These are phyloP conservation scores for Colletotrichum chlorophyti DNA, from an alignment of 2,329 filamentous ascomycete species.

Conservation along the genomic window DNA sequence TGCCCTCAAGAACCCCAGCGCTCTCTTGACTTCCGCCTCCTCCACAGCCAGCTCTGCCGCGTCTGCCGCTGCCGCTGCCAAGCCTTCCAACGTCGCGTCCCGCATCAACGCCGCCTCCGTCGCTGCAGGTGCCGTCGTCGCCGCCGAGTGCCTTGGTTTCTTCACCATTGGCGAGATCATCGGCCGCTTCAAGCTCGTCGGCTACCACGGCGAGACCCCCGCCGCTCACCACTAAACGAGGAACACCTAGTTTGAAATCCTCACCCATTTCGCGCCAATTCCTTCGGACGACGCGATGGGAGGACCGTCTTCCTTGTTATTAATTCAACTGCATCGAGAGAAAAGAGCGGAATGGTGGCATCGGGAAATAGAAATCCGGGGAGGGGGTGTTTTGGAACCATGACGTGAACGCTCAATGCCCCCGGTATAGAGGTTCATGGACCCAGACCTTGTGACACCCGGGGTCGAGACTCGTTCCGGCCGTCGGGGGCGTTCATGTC, in stretches of 20 bases:
- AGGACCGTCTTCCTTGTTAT: slow-evolving; percentile 4
- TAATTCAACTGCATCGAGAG: slow-evolving; percentile 28
- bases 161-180: slow-evolving; percentile 98
- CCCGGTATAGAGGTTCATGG: slow-evolving; percentile 21
- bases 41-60: slow-evolving; percentile 63
- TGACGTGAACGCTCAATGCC: slow-evolving; percentile 24
- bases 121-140: slow-evolving; percentile 75
- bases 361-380: slow-evolving; percentile 22
- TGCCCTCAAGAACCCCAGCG: slow-evolving; percentile 71
- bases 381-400: slow-evolving; percentile 16
- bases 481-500: neutral
- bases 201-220: slow-evolving; percentile 77
- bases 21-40: slow-evolving; percentile 62
- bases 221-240: slow-evolving; percentile 64
- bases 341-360: slow-evolving; percentile 20
- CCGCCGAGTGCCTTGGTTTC: slow-evolving; percentile 91
- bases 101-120: slow-evolving; percentile 72
- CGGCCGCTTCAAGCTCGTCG: slow-evolving; percentile 92
- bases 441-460: neutral
- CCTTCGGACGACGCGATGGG: neutral
- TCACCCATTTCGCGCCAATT: slow-evolving; percentile 1
- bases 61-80: slow-evolving; percentile 60
- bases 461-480: neutral
- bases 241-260: neutral
- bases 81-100: slow-evolving; percentile 42